phyloP scores from a whole-genome alignment of 768 basidiomycete genomes.

The Macrolepiota albuminosa region DNA sequence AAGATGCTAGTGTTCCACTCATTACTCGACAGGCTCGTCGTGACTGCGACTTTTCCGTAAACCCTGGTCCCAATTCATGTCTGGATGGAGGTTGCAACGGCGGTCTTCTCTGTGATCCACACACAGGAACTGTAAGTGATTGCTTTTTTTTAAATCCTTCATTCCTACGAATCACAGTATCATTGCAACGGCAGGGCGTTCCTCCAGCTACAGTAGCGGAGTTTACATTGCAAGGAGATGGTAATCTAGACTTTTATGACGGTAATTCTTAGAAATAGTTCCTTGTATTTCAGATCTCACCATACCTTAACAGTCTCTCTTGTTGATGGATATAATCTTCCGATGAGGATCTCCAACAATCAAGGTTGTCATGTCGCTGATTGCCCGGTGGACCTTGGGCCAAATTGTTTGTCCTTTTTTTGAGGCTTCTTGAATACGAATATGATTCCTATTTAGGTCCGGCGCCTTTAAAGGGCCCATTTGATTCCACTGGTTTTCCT shows the following conservation, averaged over 20 bases:
- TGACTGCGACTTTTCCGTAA: conserved; percentile 54
- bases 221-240: conserved; percentile 48
- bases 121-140: conserved; percentile 41
- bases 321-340: conserved; percentile 57
- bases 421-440: neutral
- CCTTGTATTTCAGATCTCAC: neutral
- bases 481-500: conserved; percentile 38
- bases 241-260: conserved; percentile 53
- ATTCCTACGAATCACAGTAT: neutral
- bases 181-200: conserved; percentile 34
- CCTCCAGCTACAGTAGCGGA: conserved; percentile 69
- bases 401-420: conserved; percentile 33
- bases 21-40: conserved; percentile 46
- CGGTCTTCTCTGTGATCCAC: conserved; percentile 51
- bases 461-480: conserved; percentile 39
- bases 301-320: conserved; percentile 37
- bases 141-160: neutral
- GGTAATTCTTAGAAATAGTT: conserved; percentile 25
- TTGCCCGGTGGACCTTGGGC: conserved; percentile 52
- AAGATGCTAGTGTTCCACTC: neutral
- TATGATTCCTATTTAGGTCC: conserved; percentile 27
- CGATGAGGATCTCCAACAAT: conserved; percentile 47
- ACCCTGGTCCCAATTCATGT: conserved; percentile 56
- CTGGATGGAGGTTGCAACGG: conserved; percentile 66
- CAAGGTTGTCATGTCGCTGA: conserved; percentile 41